Evolutionary conservation across 2,329 filamentous ascomycete genomes (phyloP).

Genomic region (Colletotrichum somersetense): DNA sequence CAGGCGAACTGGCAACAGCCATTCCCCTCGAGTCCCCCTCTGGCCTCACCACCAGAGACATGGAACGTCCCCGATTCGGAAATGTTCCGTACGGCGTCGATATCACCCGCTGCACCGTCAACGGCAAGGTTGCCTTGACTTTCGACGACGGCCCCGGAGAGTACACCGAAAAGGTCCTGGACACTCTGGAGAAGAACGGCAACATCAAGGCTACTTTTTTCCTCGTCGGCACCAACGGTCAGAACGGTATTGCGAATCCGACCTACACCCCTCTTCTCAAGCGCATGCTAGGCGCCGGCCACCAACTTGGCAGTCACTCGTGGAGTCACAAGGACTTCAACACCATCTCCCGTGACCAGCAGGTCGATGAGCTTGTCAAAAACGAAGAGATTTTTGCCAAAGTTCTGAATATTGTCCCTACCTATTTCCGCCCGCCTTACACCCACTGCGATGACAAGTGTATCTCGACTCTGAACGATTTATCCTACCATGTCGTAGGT

Average conservation of each 20-base stretch:
- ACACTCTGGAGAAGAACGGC: conserved; percentile 50
- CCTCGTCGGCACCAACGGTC: conserved; percentile 50
- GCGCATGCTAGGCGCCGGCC: conserved; percentile 58
- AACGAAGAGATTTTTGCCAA: conserved; percentile 60
- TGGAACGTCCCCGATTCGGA: conserved; percentile 48
- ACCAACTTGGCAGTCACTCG: conserved; percentile 63
- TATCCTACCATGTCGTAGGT: conserved; percentile 53
- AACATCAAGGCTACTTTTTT: conserved; percentile 55
- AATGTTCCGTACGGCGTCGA: conserved; percentile 51
- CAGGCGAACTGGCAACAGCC: conserved; percentile 28
- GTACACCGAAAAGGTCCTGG: conserved; percentile 52
- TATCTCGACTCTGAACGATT: conserved; percentile 45
- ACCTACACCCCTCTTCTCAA: conserved; percentile 57
- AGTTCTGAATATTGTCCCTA: conserved; percentile 59
- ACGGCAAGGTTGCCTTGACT: conserved; percentile 52
- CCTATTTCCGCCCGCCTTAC: conserved; percentile 61
- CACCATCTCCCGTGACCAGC: conserved; percentile 50
- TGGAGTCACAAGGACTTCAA: conserved; percentile 61
- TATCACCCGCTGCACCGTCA: conserved; percentile 49
- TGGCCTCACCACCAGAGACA: conserved; percentile 26
- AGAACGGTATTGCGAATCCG: conserved; percentile 51
- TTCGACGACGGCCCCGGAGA: conserved; percentile 55
- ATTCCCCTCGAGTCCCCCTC: conserved; percentile 28
- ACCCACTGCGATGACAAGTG: conserved; percentile 46
- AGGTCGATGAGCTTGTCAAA: conserved; percentile 56